Evolutionary conservation across 306 rosid genomes (phyloP).

Genomic region (Morella rubra): DNA sequence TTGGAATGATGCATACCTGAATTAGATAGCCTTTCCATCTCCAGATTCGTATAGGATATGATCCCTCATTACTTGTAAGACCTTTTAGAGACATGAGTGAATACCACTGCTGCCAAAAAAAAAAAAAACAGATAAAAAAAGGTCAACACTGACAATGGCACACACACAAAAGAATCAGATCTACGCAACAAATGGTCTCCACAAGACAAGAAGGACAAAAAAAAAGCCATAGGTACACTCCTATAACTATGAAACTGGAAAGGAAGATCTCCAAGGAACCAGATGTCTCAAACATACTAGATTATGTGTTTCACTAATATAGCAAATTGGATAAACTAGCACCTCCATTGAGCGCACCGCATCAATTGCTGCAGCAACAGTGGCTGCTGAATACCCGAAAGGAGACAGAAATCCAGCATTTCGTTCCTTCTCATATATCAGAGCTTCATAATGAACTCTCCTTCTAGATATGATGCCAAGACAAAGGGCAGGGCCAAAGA

Average conservation of each 20-base stretch:
- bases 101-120: slow-evolving; percentile 74
- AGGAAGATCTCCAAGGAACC: slow-evolving; percentile 19
- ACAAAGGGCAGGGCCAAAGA: slow-evolving; percentile 67
- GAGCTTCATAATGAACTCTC: slow-evolving; percentile 78
- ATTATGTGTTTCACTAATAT: slow-evolving; percentile 9
- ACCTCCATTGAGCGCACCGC: slow-evolving; percentile 89
- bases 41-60: slow-evolving; percentile 59
- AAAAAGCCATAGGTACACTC: not conserved
- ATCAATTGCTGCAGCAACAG: slow-evolving; percentile 62
- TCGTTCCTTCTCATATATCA: slow-evolving; percentile 72
- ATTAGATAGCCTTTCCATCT: slow-evolving; percentile 84
- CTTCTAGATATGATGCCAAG: slow-evolving; percentile 84
- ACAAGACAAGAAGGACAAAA: not conserved
- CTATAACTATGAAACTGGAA: slow-evolving; percentile 8
- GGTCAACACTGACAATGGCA: not conserved
- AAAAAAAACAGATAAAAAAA: slow-evolving; percentile 12
- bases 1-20: slow-evolving; percentile 46
- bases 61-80: slow-evolving; percentile 38
- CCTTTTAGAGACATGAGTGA: slow-evolving; percentile 63
- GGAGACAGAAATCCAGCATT: slow-evolving; percentile 79
- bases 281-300: slow-evolving; percentile 3
- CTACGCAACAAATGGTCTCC: too few relatives aligned
- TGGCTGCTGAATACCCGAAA: slow-evolving; percentile 71
- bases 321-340: slow-evolving; percentile 25
- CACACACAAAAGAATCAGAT: not conserved